Base-by-base conservation (phyloP, 352 stramenopile species). In the Pythium aquatile region DNA sequence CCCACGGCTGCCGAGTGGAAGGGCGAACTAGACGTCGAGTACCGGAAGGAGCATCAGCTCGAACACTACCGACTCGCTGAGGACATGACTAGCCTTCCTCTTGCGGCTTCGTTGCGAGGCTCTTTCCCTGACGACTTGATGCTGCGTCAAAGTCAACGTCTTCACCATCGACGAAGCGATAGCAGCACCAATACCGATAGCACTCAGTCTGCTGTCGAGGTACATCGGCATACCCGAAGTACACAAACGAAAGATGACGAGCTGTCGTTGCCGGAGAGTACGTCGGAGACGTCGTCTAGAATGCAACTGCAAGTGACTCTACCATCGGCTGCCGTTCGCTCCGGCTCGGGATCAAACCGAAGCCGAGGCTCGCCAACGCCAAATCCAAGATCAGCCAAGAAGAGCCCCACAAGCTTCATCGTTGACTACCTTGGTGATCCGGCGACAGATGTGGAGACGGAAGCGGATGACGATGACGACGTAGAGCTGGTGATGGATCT, bases 41-140 rank as follows among this genome's bases (percentile, higher is more conserved):
- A 83, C 47, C 49, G 58, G 20, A 29, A 47, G 37, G 56, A 72
- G 6, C 74, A 84, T 52, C 48, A 55, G 20, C 51, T 71, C n/a
- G 79, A 88, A 58, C 77, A 76, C 61, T 88, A 88, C 44, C 47
- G 77, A 20, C 65, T 81, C 5, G 42, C 42, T 2, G 59, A 63
- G 7, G 35, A 6, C 0, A 5, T 20, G 2, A n/a, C 35, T 1
- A 35, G 24, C 14, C 29, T 28, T n/a, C 14, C 48, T 13, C 57
- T 20, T 16, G 53, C 44, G 16, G 53, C 60, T n/a, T 10, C 32
- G 30, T 52, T 73, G 29, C 66, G 61, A 3, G 79, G 77, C 0
- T 88, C 79, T 8, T 88, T 88, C 35, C 69, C 71, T 16, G 73
- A 76, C n/a, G 57, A 70, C 9, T 40, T 39, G 1, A 11, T 29